Conservation (phyloP, 78 protist species). For the Bigelowiella natans region DNA sequence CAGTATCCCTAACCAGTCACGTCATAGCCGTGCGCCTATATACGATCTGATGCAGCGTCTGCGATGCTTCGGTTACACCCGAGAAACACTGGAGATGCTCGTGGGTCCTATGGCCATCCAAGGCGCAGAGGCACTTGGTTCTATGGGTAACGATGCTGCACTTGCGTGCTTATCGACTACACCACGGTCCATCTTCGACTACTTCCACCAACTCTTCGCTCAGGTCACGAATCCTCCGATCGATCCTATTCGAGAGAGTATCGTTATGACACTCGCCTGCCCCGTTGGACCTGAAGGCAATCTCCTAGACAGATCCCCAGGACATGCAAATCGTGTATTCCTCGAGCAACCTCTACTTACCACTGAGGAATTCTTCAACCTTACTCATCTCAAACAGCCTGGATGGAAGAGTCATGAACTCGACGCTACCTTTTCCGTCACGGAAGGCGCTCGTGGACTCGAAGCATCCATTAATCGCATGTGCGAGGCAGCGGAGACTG, state of each 20-base stretch:
- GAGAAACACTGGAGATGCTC: slow-evolving; percentile 58
- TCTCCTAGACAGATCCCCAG: slow-evolving; percentile 30
- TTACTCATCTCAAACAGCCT: background rate
- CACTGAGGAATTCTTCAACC: background rate
- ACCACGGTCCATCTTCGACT: slow-evolving; percentile 59
- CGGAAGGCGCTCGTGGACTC: slow-evolving; percentile 30
- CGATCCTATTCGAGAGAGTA: slow-evolving; percentile 71
- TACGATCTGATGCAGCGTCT: background rate
- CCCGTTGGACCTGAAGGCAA: slow-evolving; percentile 53
- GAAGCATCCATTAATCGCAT: slow-evolving; percentile 28
- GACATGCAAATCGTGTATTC: slow-evolving; percentile 30
- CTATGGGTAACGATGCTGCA: slow-evolving; percentile 73
- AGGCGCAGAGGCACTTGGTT: slow-evolving; percentile 47
- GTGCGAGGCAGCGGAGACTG: slow-evolving; percentile 24
- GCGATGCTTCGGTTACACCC: slow-evolving; percentile 51
- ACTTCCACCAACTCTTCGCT: slow-evolving; percentile 78
- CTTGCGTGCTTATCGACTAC: slow-evolving; percentile 54
- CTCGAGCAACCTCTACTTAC: slow-evolving; percentile 54
- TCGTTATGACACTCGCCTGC: slow-evolving; percentile 55
- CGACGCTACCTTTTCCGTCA: slow-evolving; percentile 24
- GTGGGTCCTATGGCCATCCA: slow-evolving; percentile 3
- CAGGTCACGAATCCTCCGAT: slow-evolving; percentile 77
- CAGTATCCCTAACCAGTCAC: background rate
- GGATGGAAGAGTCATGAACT: background rate
- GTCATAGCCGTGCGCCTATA: background rate